These are phyloP conservation scores for Tricholoma matsutake DNA, from an alignment of 768 basidiomycete species.

Conservation along the genomic window DNA sequence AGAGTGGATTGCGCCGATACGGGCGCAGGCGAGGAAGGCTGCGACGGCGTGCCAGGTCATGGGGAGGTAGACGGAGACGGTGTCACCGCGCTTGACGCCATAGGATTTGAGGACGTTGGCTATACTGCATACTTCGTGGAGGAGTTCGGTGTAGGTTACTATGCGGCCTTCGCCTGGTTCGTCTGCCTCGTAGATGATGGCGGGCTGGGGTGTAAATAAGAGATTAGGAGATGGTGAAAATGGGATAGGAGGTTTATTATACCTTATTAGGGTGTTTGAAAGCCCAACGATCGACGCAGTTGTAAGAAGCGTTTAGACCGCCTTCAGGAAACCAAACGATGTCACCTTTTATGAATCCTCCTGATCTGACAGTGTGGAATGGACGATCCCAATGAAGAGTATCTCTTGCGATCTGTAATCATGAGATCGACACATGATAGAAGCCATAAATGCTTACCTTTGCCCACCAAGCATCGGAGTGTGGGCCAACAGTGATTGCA, in stretches of 20 bases:
- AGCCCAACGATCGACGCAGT: conserved; percentile 97
- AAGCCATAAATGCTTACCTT: conserved; percentile 44
- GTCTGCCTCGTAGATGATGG: conserved; percentile 98
- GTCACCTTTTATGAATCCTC: conserved; percentile 81
- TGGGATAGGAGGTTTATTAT: not conserved
- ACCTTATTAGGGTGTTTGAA: conserved; percentile 85
- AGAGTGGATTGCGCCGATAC: conserved; percentile 94
- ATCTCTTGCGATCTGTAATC: conserved; percentile 60
- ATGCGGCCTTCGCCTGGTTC: conserved; percentile 80
- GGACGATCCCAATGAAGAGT: conserved; percentile 85
- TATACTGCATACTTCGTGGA: conserved; percentile 83
- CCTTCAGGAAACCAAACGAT: conserved; percentile 98
- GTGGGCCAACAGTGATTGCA: conserved; percentile 66
- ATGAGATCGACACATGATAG: not conserved
- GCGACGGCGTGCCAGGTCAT: conserved; percentile 96
- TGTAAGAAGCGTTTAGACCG: conserved; percentile 89
- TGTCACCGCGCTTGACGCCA: conserved; percentile 94
- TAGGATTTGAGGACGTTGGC: conserved; percentile 90
- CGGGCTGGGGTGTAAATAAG: conserved; percentile 53
- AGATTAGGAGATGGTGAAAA: not conserved
- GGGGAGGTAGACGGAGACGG: conserved; percentile 88
- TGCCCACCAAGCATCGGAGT: conserved; percentile 86
- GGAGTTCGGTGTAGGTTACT: conserved; percentile 79
- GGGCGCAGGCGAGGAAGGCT: conserved; percentile 96
- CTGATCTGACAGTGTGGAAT: conserved; percentile 83